These are phyloP conservation scores for carrot (Daucus carota) DNA, from an alignment of 129 eudicot species.

Conservation along the genomic window DH1_v3.0 NC_030382.2:52535501-52536000, in stretches of 20 bases:
- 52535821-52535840: constrained; percentile 4
- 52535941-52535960: neutral
- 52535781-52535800: neutral
- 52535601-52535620: too few relatives aligned
- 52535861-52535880: neutral
- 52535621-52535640: too few relatives aligned
- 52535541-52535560: too few relatives aligned
- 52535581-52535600: too few relatives aligned
- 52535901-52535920: neutral
- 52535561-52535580: too few relatives aligned
- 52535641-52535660: too few relatives aligned
- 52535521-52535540: too few relatives aligned
- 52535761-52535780: neutral
- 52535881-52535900: neutral
- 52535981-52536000: constrained; percentile 2
- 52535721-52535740: too few relatives aligned
- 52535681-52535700: too few relatives aligned
- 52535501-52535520: too few relatives aligned
- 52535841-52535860: constrained; percentile 3
- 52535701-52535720: too few relatives aligned
- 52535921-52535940: neutral
- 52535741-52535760: neutral
- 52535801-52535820: constrained; percentile 4
- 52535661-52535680: too few relatives aligned
- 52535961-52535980: neutral